Conservation (phyloP, 371 early-diverging fungal genomes). For the Mortierella sp. region DNA sequence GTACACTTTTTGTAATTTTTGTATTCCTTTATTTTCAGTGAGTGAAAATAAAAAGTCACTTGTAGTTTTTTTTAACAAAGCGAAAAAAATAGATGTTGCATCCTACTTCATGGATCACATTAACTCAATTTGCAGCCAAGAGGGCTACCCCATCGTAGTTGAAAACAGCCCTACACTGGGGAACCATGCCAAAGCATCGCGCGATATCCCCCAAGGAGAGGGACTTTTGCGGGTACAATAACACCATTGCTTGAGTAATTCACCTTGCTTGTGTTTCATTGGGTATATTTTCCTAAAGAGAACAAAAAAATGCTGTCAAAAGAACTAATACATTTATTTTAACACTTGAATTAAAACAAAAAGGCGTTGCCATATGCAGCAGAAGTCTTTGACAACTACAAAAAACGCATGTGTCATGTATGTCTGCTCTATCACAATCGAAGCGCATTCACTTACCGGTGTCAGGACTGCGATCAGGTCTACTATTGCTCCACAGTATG, state of each 20-base stretch:
- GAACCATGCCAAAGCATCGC: slow-evolving; percentile 51
- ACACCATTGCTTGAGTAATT: not conserved
- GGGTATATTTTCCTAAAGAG: slow-evolving; percentile 3
- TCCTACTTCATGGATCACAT: slow-evolving; percentile 41
- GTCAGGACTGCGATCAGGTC: slow-evolving; percentile 56
- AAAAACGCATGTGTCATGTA: slow-evolving; percentile 55
- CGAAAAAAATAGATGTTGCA: not conserved
- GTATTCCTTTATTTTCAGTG: not conserved
- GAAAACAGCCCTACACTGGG: slow-evolving; percentile 38
- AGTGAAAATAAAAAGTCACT: not conserved
- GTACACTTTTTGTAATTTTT: not conserved
- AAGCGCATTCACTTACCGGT: slow-evolving; percentile 29
- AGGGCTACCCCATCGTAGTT: slow-evolving; percentile 51
- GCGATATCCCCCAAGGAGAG: slow-evolving; percentile 52
- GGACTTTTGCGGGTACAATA: slow-evolving; percentile 43
- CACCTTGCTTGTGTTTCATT: not conserved
- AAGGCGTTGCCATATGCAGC: slow-evolving; percentile 55
- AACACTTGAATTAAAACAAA: not conserved
- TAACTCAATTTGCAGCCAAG: slow-evolving; percentile 31
- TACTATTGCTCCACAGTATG: slow-evolving; percentile 47
- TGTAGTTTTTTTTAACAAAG: not conserved
- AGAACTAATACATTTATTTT: too few species aligned
- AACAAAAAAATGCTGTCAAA: too few species aligned
- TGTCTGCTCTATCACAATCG: slow-evolving; percentile 53
- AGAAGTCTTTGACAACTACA: slow-evolving; percentile 54